Base-by-base conservation (phyloP, 1,284 basidiomycete genomes). In the Malassezia pachydermatis region DNA sequence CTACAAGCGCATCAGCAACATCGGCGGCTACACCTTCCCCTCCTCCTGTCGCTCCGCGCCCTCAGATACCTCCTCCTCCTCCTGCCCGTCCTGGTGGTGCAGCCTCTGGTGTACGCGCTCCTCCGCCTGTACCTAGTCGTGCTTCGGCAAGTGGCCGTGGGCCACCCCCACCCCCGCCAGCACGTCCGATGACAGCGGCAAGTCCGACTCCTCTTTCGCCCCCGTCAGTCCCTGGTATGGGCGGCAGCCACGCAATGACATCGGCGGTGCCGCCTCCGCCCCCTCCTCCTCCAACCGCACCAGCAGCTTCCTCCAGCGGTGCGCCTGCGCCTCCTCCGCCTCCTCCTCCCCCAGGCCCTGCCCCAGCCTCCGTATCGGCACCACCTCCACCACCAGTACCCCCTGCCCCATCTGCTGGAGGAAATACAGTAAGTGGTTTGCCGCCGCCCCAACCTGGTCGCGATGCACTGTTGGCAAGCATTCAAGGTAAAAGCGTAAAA, bases 401-500 rank as follows among this genome's bases (percentile, higher is more conserved):
- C 0, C 73, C 76, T 0, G 73, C 71, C 7, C 60, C 63, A 19
- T 51, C 60, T 5, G 39, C 44, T 23, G 43, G 51, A 9, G 41
- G 51, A 2, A 44, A 37, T 16, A 41, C 52, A 7, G 41, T 55
- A 11, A 40, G 47, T 30, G 48, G 51, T 16, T 14, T 58, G 41
- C 55, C 55, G 17, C 50, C 55, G 25, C 53, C 62, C n/a, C 62
- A 62, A 37, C 51, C 57, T 16, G 58, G 59, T 5, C 59, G 86
- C 22, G 74, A 72, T 14, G 82, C 82, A 20, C 74, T 84, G 4
- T 72, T 84, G 33, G 80, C 80, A 0, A 80, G 78, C 16, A 84
- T 84, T 57, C 81, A 83, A 65, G 82, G 82, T 36, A 79, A 78
- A 45, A 78, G 81, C 13, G 69, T 94, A 0, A 79, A 83, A 65